phyloP scores from a whole-genome alignment of 2,329 filamentous ascomycete genomes.

The Hymenoscyphus scutula region DNA sequence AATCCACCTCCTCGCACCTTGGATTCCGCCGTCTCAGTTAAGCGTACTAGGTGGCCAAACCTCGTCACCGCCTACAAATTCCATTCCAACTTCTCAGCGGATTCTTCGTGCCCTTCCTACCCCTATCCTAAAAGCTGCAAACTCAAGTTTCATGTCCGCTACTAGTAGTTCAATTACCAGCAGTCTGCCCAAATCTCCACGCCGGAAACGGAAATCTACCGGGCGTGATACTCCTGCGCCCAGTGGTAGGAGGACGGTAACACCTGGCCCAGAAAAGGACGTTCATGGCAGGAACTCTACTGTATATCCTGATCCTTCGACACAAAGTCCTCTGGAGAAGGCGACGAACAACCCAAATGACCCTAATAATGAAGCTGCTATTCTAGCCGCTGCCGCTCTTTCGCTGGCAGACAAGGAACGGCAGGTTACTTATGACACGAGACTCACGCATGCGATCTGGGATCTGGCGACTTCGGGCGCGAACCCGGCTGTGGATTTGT shows the following conservation, averaged over 20 bases:
- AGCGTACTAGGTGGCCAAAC: conserved; percentile 71
- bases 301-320: conserved; percentile 32
- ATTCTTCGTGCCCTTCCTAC: conserved; percentile 88
- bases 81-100: conserved; percentile 86
- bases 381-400: conserved; percentile 52
- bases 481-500: conserved; percentile 88
- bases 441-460: conserved; percentile 93
- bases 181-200: conserved; percentile 66
- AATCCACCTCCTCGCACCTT: conserved; percentile 90
- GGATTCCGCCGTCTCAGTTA: conserved; percentile 95
- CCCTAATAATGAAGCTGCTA: conserved; percentile 34
- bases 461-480: conserved; percentile 84
- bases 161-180: conserved; percentile 84
- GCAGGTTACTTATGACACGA: conserved; percentile 73
- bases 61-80: conserved; percentile 74
- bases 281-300: conserved; percentile 33
- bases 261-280: conserved; percentile 34
- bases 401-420: conserved; percentile 68
- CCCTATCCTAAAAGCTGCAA: conserved; percentile 87
- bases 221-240: conserved; percentile 39
- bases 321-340: conserved; percentile 28
- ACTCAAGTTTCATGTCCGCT: conserved; percentile 90
- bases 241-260: conserved; percentile 39
- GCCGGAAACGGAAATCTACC: conserved; percentile 56
- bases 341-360: conserved; percentile 31